Evolutionary conservation across 345 rosid genomes (phyloP).

Genomic region (Cardamine resedifolia): DNA sequence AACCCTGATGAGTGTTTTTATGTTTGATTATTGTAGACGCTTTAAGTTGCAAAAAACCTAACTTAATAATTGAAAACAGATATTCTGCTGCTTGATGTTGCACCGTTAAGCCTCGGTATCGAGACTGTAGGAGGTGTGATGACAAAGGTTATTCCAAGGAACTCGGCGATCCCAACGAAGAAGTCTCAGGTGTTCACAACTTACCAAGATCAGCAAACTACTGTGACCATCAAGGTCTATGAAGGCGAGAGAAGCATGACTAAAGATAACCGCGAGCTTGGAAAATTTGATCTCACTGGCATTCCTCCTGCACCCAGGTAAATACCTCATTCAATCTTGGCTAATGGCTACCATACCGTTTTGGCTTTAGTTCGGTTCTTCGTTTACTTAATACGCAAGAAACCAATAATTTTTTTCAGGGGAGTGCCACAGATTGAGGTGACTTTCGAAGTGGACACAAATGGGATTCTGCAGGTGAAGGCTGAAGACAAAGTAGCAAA

Average conservation of each 20-base stretch:
- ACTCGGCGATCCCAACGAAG: slow-evolving; percentile 52
- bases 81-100: slow-evolving; percentile 50
- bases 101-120: slow-evolving; percentile 54
- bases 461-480: slow-evolving; percentile 51
- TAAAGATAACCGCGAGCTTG: slow-evolving; percentile 54
- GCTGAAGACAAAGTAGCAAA: slow-evolving; percentile 59
- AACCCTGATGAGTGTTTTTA: too few relatives aligned
- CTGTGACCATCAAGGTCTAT: slow-evolving; percentile 52
- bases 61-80: slow-evolving; percentile 27
- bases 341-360: not conserved
- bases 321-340: not conserved
- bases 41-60: too few relatives aligned
- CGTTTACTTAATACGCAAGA: not conserved
- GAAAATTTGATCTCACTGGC: slow-evolving; percentile 51
- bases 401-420: slow-evolving; percentile 34
- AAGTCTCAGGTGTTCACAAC: slow-evolving; percentile 52
- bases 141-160: slow-evolving; percentile 60
- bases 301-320: slow-evolving; percentile 65
- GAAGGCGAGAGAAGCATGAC: slow-evolving; percentile 60
- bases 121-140: slow-evolving; percentile 60
- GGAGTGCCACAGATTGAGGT: slow-evolving; percentile 58
- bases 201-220: slow-evolving; percentile 53
- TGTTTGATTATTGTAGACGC: too few relatives aligned
- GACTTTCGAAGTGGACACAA: slow-evolving; percentile 54
- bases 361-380: not conserved